Evolutionary conservation across 129 eudicot species (phyloP), one percentile per base, ranked within the genome.

Genomic region (Chrysanthemum makinoi): DNA sequence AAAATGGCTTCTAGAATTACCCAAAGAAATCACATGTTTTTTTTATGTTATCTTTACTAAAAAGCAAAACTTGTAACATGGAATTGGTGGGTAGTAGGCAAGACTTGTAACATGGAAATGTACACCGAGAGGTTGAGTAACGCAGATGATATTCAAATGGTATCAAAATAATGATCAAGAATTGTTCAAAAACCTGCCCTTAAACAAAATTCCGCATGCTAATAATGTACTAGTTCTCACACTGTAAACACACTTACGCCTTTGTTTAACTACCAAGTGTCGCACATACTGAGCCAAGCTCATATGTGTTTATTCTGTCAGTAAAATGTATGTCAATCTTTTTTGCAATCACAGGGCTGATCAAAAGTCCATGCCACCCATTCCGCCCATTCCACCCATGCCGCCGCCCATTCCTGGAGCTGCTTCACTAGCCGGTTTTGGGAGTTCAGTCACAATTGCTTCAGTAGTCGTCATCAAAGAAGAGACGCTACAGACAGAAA

Each of bases 391-490:
- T 39, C 46, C 46, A 7, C 46, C 46, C 46, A 39, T 39, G 5
- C 67, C 96, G 6, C 91, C 92, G 13, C 89, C 89, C 95, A 87
- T 85, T 49, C 81, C 83, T 14, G 89, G 86, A 11, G 81, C 80
- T 61, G 82, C 88, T 78, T 86, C 91, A 15, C 82, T 85, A 57
- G 79, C 79, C 0, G 74, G 61, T 71, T 83, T 88, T 0, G 97
- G 92, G 24, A 79, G 84, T 20, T 91, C 97, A 43, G 84, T 93
- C 13, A 91, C 84, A 4, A 86, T 78, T 14, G 95, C 92, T 77
- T 91, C 96, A 1, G 97, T 91, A 2, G 97, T 91, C 0, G 95
- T 91, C 91, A 91, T 86, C 83, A 91, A 77, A 39, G 97, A 85
- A 19, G 97, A 83, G 35, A 90, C 97, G 28, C 97, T 88, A 88